Base-by-base conservation (phyloP, 768 basidiomycete species). In the Tephrocybe rancida region DNA sequence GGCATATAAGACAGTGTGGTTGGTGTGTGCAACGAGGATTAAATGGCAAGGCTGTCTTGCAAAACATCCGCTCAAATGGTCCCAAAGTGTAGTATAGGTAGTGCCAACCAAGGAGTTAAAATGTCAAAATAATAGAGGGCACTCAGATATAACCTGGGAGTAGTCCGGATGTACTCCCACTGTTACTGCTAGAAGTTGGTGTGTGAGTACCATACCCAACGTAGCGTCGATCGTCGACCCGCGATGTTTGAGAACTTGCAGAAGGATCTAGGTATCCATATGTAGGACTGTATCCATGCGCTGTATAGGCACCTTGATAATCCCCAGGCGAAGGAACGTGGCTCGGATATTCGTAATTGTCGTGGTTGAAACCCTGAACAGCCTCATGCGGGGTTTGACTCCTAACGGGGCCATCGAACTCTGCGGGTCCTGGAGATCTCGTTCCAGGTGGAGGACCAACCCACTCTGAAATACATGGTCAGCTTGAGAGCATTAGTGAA, bases 381-480 rank as follows among this genome's bases (percentile, higher is more conserved):
- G 18, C n/a, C 5, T 22, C 21, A 13, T 41, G 9, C n/a, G 7
- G 39, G n/a, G 13, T 41, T 41, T 5, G 5, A 19, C n/a, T 41
- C 16, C 44, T n/a, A n/a, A n/a, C 29, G 11, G n/a, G 27, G 1
- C 5, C 46, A 10, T 54, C 37, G n/a, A 54, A 54, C 5, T 47
- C 52, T 47, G 22, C 38, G 13, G 45, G 45, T 26, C 29, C 45
- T 29, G 52, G 52, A 18, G 52, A 48, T 21, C 37, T 54, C 10
- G 52, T 54, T 41, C 46, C 52, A 7, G 39, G 45, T 34, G 52
- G 46, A 24, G 52, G 45, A 6, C 52, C 52, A 32, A 54, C 22
- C 52, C 52, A 48, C 42, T 54, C 45, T 54, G n/a, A 4, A 41
- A 32, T 24, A 29, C n/a, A 45, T 30, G 16, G n/a, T 2, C 6